Conservation (phyloP, 352 stramenopile genomes). For the Phytophthora chlamydospora region DNA sequence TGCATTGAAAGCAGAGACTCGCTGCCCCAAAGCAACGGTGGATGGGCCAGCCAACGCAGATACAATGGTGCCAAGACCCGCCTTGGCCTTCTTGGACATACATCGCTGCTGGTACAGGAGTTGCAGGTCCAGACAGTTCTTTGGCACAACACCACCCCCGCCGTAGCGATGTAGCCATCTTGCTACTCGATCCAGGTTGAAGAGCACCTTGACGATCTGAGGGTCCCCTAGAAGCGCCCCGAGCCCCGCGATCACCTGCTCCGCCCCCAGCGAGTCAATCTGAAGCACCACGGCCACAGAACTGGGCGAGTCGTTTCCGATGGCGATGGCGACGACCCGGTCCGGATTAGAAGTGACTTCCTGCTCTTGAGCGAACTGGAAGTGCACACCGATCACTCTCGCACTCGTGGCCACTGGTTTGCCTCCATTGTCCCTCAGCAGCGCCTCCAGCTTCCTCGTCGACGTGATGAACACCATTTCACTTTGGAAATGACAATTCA, state of each 20-base stretch:
- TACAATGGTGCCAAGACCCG: too few relatives aligned
- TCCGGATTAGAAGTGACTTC: not conserved
- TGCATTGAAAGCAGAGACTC: too few relatives aligned
- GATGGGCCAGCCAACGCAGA: too few relatives aligned
- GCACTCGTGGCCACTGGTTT: not conserved
- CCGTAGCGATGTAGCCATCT: conserved; percentile 5
- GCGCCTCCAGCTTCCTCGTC: not conserved
- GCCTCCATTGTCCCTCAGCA: not conserved
- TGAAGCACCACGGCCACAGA: conserved; percentile 18
- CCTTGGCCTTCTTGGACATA: too few relatives aligned
- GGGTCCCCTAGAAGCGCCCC: conserved; percentile 15
- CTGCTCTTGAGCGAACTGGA: conserved; percentile 15
- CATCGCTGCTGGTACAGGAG: conserved; percentile 2
- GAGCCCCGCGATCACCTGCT: conserved; percentile 1
- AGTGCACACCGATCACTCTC: conserved; percentile 9
- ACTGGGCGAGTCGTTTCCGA: not conserved
- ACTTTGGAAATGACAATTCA: too few relatives aligned
- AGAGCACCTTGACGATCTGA: conserved; percentile 12
- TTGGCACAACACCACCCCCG: not conserved
- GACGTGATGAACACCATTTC: not conserved
- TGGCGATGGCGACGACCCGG: conserved; percentile 5
- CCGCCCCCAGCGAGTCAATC: not conserved
- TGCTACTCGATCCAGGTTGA: conserved; percentile 10
- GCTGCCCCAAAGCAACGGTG: too few relatives aligned
- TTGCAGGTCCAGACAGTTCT: conserved; percentile 5